Evolutionary conservation across 2,329 filamentous ascomycete species (phyloP).

Genomic region (Thermochaetoides dissita): DNA sequence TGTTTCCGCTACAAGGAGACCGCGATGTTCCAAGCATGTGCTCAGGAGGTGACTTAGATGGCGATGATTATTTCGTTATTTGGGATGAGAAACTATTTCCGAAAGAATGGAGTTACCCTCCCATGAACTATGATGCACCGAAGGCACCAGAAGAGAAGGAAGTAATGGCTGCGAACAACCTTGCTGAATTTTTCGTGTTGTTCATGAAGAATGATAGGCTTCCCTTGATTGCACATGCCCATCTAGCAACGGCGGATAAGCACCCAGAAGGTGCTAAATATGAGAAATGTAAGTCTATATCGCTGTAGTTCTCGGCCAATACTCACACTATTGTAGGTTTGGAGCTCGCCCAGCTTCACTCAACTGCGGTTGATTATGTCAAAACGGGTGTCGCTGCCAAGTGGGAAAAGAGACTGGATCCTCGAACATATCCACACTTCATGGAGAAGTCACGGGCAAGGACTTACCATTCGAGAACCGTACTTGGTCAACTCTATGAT

Average conservation of each 20-base stretch:
- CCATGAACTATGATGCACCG: slow-evolving; percentile 62
- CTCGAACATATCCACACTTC: slow-evolving; percentile 65
- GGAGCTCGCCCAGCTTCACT: slow-evolving; percentile 55
- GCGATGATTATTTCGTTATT: slow-evolving; percentile 87
- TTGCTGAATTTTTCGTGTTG: slow-evolving; percentile 73
- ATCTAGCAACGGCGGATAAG: slow-evolving; percentile 63
- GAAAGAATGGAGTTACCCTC: slow-evolving; percentile 51
- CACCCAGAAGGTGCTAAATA: slow-evolving; percentile 50
- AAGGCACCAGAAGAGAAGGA: slow-evolving; percentile 38
- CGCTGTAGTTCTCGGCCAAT: background rate
- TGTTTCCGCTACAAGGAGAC: slow-evolving; percentile 73
- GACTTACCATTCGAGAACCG: slow-evolving; percentile 51
- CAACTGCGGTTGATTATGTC: slow-evolving; percentile 82
- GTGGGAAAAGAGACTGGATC: slow-evolving; percentile 48
- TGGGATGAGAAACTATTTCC: slow-evolving; percentile 66
- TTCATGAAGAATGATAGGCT: slow-evolving; percentile 89
- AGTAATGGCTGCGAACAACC: slow-evolving; percentile 53
- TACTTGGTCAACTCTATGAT: slow-evolving; percentile 75
- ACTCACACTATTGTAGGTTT: slow-evolving; percentile 2
- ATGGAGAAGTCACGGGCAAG: slow-evolving; percentile 53
- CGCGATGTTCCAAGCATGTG: slow-evolving; percentile 84
- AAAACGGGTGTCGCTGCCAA: slow-evolving; percentile 73
- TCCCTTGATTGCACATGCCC: slow-evolving; percentile 64
- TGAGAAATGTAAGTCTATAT: slow-evolving; percentile 38
- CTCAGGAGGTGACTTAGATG: slow-evolving; percentile 88